phyloP scores from a whole-genome alignment of 1,284 basidiomycete genomes.

The Pisolithus thermaeus region DNA sequence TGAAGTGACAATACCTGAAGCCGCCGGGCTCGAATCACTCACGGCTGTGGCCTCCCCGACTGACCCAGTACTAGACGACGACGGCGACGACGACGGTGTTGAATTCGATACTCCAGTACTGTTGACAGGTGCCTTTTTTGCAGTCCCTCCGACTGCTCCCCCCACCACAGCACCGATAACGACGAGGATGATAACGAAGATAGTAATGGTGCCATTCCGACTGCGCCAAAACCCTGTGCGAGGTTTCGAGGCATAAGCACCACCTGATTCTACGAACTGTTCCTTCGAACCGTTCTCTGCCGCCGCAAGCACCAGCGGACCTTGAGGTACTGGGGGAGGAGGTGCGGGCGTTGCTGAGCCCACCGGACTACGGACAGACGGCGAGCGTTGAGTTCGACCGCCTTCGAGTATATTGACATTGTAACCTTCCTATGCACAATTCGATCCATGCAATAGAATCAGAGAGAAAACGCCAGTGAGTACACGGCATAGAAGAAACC shows the following conservation, averaged over 20 bases:
- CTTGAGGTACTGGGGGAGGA: neutral
- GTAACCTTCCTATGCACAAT: conserved; percentile 42
- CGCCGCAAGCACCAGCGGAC: conserved; percentile 3
- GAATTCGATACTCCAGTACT: no score
- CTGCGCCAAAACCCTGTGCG: conserved; percentile 24
- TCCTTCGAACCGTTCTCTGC: conserved; percentile 14
- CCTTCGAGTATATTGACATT: conserved; percentile 38
- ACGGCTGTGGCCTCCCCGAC: no score
- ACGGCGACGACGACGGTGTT: no score
- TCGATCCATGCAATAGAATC: neutral
- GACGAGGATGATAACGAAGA: conserved; percentile 32
- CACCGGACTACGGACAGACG: conserved; percentile 12
- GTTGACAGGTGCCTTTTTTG: conserved; percentile 11
- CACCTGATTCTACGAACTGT: conserved; percentile 10
- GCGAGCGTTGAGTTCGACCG: conserved; percentile 13
- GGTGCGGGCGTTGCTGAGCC: neutral
- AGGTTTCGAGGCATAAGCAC: neutral
- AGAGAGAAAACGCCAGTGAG: neutral
- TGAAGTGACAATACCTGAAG: no score
- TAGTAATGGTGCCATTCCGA: conserved; percentile 33
- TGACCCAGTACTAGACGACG: no score
- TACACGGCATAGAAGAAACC: no score
- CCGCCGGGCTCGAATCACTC: no score
- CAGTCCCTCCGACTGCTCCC: conserved; percentile 54
- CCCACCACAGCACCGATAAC: conserved; percentile 53